Conservation (phyloP, 2,329 filamentous ascomycete species). For the Xylaria hypoxylon region DNA sequence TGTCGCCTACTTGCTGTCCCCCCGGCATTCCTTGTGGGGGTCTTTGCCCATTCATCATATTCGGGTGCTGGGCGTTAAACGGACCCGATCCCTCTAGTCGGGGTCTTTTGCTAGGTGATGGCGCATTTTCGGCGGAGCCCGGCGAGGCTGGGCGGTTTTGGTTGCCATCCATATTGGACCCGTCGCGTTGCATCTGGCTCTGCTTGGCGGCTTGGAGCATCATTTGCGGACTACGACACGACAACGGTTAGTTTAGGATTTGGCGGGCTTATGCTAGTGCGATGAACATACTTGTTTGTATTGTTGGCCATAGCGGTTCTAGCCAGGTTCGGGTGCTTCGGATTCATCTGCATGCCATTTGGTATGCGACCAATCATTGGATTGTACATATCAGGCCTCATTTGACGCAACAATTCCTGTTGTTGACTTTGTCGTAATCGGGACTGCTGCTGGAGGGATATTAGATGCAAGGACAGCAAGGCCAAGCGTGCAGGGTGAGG, state of each 20-base stretch:
- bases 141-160: constrained; percentile 85
- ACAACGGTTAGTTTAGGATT: constrained; percentile 37
- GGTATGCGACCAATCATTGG: constrained; percentile 76
- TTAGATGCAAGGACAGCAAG: constrained; percentile 43
- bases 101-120: constrained; percentile 90
- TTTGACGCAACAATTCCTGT: constrained; percentile 79
- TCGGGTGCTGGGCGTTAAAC: constrained; percentile 77
- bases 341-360: constrained; percentile 69
- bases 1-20: constrained; percentile 71
- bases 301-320: constrained; percentile 84
- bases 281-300: constrained; percentile 71
- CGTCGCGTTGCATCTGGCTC: constrained; percentile 87
- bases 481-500: constrained; percentile 22
- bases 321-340: constrained; percentile 72
- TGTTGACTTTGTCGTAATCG: constrained; percentile 80
- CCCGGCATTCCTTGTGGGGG: constrained; percentile 74
- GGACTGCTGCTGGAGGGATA: constrained; percentile 68
- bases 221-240: constrained; percentile 70
- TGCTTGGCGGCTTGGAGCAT: constrained; percentile 76
- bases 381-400: constrained; percentile 72
- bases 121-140: constrained; percentile 84
- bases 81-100: constrained; percentile 79
- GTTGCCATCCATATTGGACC: constrained; percentile 87
- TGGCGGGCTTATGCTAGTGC: neutral
- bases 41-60: constrained; percentile 81